These are phyloP conservation scores for Myotisia sp. DNA, from an alignment of 2,329 filamentous ascomycete genomes.

Conservation along the genomic window DNA sequence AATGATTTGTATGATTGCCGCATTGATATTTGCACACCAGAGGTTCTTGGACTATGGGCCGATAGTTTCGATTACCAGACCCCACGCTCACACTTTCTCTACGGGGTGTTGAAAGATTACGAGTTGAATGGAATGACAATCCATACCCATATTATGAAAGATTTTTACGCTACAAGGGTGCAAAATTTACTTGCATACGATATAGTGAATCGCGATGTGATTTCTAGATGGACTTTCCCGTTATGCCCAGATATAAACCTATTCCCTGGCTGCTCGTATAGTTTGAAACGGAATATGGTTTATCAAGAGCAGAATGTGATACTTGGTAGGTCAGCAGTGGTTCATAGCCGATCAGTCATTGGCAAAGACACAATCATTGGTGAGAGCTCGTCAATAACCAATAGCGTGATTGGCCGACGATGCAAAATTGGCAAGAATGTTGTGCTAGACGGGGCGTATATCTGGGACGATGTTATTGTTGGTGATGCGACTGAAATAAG, in stretches of 20 bases:
- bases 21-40: conserved; percentile 94
- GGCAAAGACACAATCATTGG: conserved; percentile 65
- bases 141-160: conserved; percentile 69
- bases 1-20: conserved; percentile 84
- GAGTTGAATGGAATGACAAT: conserved; percentile 96
- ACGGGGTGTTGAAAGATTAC: conserved; percentile 89
- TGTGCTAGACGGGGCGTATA: conserved; percentile 60
- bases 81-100: conserved; percentile 73
- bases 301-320: conserved; percentile 69
- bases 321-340: conserved; percentile 54
- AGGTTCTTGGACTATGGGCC: conserved; percentile 87
- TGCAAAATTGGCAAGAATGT: conserved; percentile 82
- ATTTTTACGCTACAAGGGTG: conserved; percentile 75
- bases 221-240: conserved; percentile 76
- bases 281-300: conserved; percentile 51
- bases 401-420: conserved; percentile 67
- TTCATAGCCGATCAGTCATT: conserved; percentile 57
- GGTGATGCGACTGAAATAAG: conserved; percentile 58
- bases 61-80: conserved; percentile 96
- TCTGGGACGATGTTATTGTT: conserved; percentile 75
- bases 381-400: conserved; percentile 52
- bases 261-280: conserved; percentile 61
- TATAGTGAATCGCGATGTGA: conserved; percentile 71
- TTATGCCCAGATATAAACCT: conserved; percentile 82
- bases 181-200: conserved; percentile 82